Evolutionary conservation across 768 basidiomycete genomes (phyloP), one percentile per base, ranked within the genome.

Genomic region (Naganishia vaughanmartiniae): DNA sequence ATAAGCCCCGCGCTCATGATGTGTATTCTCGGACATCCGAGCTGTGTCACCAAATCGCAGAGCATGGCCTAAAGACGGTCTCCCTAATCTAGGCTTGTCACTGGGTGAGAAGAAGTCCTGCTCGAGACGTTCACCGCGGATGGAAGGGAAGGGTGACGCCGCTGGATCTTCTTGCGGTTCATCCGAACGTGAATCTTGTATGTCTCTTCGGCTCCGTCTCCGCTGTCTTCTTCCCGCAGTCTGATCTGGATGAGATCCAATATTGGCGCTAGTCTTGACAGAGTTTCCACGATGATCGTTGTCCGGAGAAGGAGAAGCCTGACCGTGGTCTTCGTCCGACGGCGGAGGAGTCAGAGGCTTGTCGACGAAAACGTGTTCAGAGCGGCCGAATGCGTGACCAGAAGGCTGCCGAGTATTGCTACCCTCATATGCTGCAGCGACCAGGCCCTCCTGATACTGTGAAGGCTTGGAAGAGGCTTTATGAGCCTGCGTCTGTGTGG

Each of bases 91-190:
- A n/a, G 31, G 19, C 34, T 58, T 67, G 17, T 42, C 42, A 19
- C 57, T 14, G 11, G 72, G 72, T 6, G 72, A 73, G 81, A 91
- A 92, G 83, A 94, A 93, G 63, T 93, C 81, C 0, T 86, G 84
- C 77, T 95, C 91, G 46, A 92, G 85, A 53, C 86, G 87, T 54
- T 87, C 87, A 11, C 90, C 91, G 26, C 89, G 87, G 54, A 93
- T 93, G 70, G 87, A 86, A 0, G 93, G 93, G 83, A 96, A 92
- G 0, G 90, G 88, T 0, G 87, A 84, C 31, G 73, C 77, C 67
- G 54, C 70, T 6, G 83, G 84, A 10, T 74, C 60, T 63, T 72
- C 31, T 19, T 54, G 48, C 39, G 73, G 42, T 57, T 65, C 58
- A 31, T 67, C 73, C 4, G 66, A 70, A 24, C 70, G 51, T 17